These are phyloP conservation scores for Xylaria palmicola DNA, from an alignment of 495 filamentous ascomycete genomes.

Conservation along the genomic window DNA sequence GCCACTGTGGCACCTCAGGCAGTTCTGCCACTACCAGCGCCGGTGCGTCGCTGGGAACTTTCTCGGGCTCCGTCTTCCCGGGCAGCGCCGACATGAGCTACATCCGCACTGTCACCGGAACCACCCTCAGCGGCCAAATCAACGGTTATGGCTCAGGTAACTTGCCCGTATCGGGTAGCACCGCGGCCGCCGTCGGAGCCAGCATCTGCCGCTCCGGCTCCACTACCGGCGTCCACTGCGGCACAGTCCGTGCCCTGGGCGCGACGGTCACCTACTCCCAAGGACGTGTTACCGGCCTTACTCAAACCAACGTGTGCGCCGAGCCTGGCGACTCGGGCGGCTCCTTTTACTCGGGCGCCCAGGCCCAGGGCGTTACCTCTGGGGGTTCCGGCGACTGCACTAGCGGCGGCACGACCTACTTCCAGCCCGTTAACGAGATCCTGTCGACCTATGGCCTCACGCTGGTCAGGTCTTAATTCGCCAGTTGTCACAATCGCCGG, in stretches of 20 bases:
- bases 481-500: slow-evolving; percentile 10
- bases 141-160: slow-evolving; percentile 24
- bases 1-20: slow-evolving; percentile 26
- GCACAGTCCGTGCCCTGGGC: slow-evolving; percentile 21
- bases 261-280: slow-evolving; percentile 27
- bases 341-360: slow-evolving; percentile 25
- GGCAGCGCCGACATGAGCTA: slow-evolving; percentile 30
- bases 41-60: slow-evolving; percentile 25
- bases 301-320: slow-evolving; percentile 26
- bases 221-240: slow-evolving; percentile 28
- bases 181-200: slow-evolving; percentile 21
- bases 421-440: slow-evolving; percentile 32
- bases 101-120: slow-evolving; percentile 25
- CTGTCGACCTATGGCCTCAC: slow-evolving; percentile 30
- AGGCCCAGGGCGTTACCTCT: slow-evolving; percentile 30
- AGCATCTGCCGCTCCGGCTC: slow-evolving; percentile 29
- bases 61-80: slow-evolving; percentile 27
- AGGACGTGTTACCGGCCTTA: slow-evolving; percentile 29
- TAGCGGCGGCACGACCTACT: slow-evolving; percentile 25
- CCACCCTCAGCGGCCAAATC: slow-evolving; percentile 23
- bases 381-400: slow-evolving; percentile 29
- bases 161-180: slow-evolving; percentile 26
- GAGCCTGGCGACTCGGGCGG: slow-evolving; percentile 29
- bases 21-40: slow-evolving; percentile 22
- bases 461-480: slow-evolving; percentile 19